Conservation (phyloP, 208 protist genomes). For the Trypanosoma brucei region DNA sequence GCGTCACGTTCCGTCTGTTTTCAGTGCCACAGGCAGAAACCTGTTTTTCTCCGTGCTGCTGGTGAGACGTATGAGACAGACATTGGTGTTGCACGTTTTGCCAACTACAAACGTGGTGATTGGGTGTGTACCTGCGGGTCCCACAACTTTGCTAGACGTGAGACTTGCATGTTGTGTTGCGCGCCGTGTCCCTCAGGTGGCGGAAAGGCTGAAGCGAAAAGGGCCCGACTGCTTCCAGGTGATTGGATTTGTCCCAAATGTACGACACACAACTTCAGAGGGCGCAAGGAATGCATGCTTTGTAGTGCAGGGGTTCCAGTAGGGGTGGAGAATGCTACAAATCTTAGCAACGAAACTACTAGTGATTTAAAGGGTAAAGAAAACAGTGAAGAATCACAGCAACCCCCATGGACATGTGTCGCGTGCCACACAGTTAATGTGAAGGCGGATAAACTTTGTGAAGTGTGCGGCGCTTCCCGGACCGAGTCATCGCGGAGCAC, state of each 20-base stretch:
- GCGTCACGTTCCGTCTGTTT: conserved; percentile 55
- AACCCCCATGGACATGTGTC: conserved; percentile 26
- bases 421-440: conserved; percentile 33
- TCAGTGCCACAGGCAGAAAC: conserved; percentile 38
- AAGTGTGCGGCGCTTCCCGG: conserved; percentile 17
- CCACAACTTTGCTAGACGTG: conserved; percentile 65
- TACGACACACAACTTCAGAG: conserved; percentile 42
- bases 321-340: not conserved
- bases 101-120: conserved; percentile 31
- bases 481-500: not conserved
- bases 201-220: not conserved
- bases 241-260: conserved; percentile 37
- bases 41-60: conserved; percentile 1
- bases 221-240: conserved; percentile 17
- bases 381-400: not conserved
- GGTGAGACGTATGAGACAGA: not conserved
- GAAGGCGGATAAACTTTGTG: conserved; percentile 8
- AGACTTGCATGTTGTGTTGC: conserved; percentile 33
- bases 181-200: not conserved
- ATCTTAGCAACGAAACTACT: not conserved
- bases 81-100: not conserved
- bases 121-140: conserved; percentile 71
- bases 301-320: conserved; percentile 17
- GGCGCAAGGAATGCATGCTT: conserved; percentile 23
- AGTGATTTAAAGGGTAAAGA: not conserved